Evolutionary conservation across 2,329 filamentous ascomycete species (phyloP).

Genomic region (Microascus cirrosus): DNA sequence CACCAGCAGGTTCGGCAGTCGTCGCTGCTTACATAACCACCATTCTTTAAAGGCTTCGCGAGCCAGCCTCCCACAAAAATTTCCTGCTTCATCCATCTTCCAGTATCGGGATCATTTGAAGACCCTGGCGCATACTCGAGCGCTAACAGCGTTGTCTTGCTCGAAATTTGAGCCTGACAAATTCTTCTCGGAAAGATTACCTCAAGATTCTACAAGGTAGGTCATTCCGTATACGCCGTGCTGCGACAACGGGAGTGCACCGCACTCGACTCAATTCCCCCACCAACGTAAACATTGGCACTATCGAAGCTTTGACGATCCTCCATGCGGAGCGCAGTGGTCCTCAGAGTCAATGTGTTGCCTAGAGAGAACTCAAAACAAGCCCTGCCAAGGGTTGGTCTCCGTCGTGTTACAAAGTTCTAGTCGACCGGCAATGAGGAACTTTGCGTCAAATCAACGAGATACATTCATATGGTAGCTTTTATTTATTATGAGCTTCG

Average conservation of each 20-base stretch:
- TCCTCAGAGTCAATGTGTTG: slow-evolving; percentile 80
- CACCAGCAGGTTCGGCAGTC: not conserved
- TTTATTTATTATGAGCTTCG: too few relatives aligned
- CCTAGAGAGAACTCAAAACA: slow-evolving; percentile 61
- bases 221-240: not conserved
- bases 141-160: not conserved
- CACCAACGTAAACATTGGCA: slow-evolving; percentile 35
- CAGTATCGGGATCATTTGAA: not conserved
- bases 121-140: not conserved
- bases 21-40: slow-evolving; percentile 1
- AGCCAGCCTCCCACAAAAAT: not conserved
- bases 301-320: slow-evolving; percentile 87
- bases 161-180: not conserved
- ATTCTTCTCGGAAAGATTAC: not conserved
- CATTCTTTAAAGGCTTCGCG: not conserved
- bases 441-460: slow-evolving; percentile 80
- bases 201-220: not conserved
- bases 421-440: slow-evolving; percentile 61
- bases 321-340: slow-evolving; percentile 43
- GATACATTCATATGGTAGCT: slow-evolving; percentile 42
- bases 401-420: slow-evolving; percentile 88
- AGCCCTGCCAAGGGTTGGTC: slow-evolving; percentile 82
- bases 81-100: not conserved
- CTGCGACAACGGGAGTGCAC: not conserved
- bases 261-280: not conserved